phyloP scores from a whole-genome alignment of 2,329 filamentous ascomycete species.

The Ascochyta clinopodiicola region DNA sequence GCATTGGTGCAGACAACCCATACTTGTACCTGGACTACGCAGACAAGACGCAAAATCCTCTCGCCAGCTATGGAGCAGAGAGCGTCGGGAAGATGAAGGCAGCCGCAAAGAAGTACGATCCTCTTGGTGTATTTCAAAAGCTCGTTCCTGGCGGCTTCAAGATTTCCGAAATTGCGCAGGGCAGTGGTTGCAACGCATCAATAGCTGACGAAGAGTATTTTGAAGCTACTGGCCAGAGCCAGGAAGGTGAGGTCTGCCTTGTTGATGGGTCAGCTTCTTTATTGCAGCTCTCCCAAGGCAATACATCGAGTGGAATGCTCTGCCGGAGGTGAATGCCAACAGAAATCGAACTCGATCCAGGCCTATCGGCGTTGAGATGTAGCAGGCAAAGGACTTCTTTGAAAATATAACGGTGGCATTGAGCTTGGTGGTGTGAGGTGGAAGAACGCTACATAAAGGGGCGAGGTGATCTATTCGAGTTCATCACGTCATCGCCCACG shows the following conservation, averaged over 20 bases:
- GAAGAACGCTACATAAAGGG: background rate
- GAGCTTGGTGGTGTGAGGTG: background rate
- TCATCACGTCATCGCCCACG: slow-evolving; percentile 7
- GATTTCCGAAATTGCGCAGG: slow-evolving; percentile 23
- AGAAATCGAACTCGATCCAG: no score
- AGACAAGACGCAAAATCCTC: slow-evolving; percentile 26
- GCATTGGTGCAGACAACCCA: slow-evolving; percentile 30
- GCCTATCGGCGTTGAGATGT: no score
- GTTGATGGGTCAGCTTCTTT: no score
- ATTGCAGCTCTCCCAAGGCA: no score
- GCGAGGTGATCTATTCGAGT: background rate
- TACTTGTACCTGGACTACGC: slow-evolving; percentile 47
- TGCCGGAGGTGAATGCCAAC: no score
- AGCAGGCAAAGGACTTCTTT: no score
- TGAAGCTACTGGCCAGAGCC: no score
- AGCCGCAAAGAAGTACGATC: slow-evolving; percentile 31
- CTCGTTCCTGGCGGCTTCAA: slow-evolving; percentile 39
- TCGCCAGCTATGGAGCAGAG: slow-evolving; percentile 29
- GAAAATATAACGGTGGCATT: no score
- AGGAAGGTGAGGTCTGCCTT: no score
- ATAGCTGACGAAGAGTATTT: background rate
- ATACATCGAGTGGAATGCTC: no score
- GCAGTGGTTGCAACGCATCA: background rate
- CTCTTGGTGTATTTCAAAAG: slow-evolving; percentile 32
- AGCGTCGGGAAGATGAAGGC: slow-evolving; percentile 30